These are phyloP conservation scores for Babesia microti DNA, from an alignment of 169 alveolate species.

Conservation along the genomic window DNA sequence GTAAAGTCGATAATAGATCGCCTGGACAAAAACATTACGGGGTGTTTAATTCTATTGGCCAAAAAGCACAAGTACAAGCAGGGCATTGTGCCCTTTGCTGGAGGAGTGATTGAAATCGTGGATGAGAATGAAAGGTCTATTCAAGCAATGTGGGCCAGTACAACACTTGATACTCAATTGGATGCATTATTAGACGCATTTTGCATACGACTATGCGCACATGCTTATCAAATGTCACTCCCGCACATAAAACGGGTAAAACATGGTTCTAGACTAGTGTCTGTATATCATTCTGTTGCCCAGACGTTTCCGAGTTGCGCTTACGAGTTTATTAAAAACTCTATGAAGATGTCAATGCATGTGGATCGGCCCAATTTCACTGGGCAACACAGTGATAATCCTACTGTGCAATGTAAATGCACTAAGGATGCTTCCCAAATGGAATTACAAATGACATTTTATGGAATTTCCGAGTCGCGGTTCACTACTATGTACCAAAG, in stretches of 20 bases:
- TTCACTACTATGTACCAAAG: slow-evolving; percentile 20
- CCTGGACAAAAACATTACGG: slow-evolving; percentile 32
- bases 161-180: slow-evolving; percentile 1
- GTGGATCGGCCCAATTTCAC: slow-evolving; percentile 7
- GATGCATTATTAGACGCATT: slow-evolving; percentile 15
- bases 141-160: slow-evolving; percentile 30
- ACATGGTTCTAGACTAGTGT: slow-evolving; percentile 20
- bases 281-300: slow-evolving; percentile 30
- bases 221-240: slow-evolving; percentile 37
- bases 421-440: slow-evolving; percentile 8
- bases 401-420: slow-evolving; percentile 41
- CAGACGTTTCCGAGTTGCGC: slow-evolving; percentile 20
- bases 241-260: slow-evolving; percentile 4
- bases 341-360: slow-evolving; percentile 32
- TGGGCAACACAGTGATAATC: slow-evolving; percentile 37
- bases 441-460: slow-evolving; percentile 9
- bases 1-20: slow-evolving; percentile 35
- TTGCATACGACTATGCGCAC: slow-evolving; percentile 30
- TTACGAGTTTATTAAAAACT: slow-evolving; percentile 17
- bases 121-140: slow-evolving; percentile 41
- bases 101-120: slow-evolving; percentile 33
- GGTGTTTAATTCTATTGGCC: slow-evolving; percentile 39
- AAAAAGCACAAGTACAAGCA: neutral
- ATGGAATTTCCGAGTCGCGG: slow-evolving; percentile 33
- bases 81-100: slow-evolving; percentile 32